Base-by-base conservation (phyloP, 768 basidiomycete species). In the Tylopilus felleus region DNA sequence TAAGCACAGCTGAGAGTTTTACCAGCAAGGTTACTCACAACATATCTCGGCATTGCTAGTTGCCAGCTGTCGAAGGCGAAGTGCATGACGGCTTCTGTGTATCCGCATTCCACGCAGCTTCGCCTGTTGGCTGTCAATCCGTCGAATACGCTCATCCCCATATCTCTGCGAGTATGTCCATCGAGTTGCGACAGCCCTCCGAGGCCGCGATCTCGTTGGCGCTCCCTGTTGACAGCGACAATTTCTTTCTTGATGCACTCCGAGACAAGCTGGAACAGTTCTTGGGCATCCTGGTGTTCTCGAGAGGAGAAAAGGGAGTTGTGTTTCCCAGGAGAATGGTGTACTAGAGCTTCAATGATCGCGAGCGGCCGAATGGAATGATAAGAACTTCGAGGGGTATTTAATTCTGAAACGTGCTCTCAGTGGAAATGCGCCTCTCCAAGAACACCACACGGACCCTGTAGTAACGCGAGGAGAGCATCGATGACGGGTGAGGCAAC, bases 281-380 rank as follows among this genome's bases (percentile, higher is more conserved):
- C 96, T 65, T 98, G 96, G 5, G 96, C 96, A 68, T 98, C 96
- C 73, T 98, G 96, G 68, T 98, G 96, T 67, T 97, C 93, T 13
- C 92, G 85, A 1, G 93, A 93, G 59, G 84, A 83, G 70, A 96
- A 86, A 12, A 93, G 77, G 0, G 86, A 79, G 60, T 80, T 79
- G 58, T 78, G 68, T 64, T 80, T 80, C 47, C 79, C 80, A 31
- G 75, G 70, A 35, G 79, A 74, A 56, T 80, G 77, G 21, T 75
- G 67, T 17, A 83, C 81, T 28, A 95, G 78, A 4, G 85, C 87
- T 17, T 78, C 70, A 43, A 95, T 88, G 53, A 96, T 82, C 35
- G 78, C 78, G 42, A 82, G 66, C 0, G 93, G 93, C 1, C 91
- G 83, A 29, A 93, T 76, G 28, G 88, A 77, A 43, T 77, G 73